phyloP scores from a whole-genome alignment of 1,284 basidiomycete species.

The Naganishia albida region DNA sequence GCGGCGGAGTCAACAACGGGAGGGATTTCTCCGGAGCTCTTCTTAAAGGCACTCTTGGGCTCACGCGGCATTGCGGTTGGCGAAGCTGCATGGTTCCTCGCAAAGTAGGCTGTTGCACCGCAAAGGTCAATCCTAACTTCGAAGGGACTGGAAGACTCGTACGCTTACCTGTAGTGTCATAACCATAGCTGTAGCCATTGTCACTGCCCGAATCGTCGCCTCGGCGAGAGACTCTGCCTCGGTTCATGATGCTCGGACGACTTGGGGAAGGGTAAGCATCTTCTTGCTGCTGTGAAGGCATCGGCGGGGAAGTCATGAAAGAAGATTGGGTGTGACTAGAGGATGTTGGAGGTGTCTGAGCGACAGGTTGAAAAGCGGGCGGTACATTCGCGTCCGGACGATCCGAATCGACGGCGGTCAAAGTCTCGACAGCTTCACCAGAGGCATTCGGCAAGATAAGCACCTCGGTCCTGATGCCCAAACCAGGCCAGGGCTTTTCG shows the following conservation, averaged over 20 bases:
- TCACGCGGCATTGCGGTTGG: conserved; percentile 19
- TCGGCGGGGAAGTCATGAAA: conserved; percentile 1
- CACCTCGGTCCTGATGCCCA: conserved; percentile 61
- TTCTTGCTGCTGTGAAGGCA: neutral
- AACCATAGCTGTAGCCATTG: conserved; percentile 25
- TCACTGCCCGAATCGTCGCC: conserved; percentile 24
- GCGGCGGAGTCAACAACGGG: neutral
- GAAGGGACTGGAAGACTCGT: neutral
- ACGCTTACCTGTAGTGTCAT: conserved; percentile 24
- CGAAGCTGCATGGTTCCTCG: conserved; percentile 31
- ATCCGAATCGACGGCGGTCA: neutral
- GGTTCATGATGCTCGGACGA: conserved; percentile 31
- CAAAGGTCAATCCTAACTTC: too few relatives aligned
- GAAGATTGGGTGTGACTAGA: neutral
- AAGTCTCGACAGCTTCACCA: neutral
- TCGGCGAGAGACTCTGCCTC: conserved; percentile 19
- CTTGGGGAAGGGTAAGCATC: conserved; percentile 12
- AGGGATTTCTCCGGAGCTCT: neutral
- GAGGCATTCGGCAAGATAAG: conserved; percentile 26
- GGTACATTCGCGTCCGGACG: neutral
- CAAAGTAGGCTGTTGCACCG: conserved; percentile 30
- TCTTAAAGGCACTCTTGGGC: neutral
- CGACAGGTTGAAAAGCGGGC: neutral
- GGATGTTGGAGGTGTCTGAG: conserved; percentile 1
- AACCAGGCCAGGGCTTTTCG: conserved; percentile 72